Conservation (phyloP, 257 asterid genomes). For the Cordia subcordata region DNA sequence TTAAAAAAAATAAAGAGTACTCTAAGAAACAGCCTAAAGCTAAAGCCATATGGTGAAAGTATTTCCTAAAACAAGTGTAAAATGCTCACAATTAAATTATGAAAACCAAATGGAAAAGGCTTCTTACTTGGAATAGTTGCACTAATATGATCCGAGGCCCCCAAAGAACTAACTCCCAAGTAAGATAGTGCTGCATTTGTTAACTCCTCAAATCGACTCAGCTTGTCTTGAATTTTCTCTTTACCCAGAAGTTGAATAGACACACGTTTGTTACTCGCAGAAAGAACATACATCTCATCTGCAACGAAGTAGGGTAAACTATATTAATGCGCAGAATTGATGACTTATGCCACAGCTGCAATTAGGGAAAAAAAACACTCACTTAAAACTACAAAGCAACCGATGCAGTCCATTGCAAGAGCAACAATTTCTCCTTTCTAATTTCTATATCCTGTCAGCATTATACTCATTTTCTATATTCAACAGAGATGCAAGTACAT, state of each 20-base stretch:
- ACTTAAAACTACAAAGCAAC: no score
- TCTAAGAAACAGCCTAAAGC: no score
- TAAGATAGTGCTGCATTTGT: slow-evolving; percentile 65
- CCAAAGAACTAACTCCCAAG: slow-evolving; percentile 72
- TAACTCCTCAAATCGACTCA: slow-evolving; percentile 81
- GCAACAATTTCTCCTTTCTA: no score
- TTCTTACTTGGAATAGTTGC: slow-evolving; percentile 71
- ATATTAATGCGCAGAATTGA: not conserved
- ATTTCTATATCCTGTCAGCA: no score
- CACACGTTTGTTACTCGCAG: slow-evolving; percentile 77
- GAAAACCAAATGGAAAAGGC: not conserved
- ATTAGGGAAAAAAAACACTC: no score
- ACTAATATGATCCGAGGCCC: slow-evolving; percentile 39
- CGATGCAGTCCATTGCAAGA: no score
- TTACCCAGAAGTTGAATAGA: slow-evolving; percentile 82
- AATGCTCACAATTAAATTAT: no score
- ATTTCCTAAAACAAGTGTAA: no score
- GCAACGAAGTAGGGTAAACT: slow-evolving; percentile 13
- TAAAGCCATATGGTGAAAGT: not conserved
- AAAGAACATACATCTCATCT: slow-evolving; percentile 99
- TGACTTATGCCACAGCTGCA: no score
- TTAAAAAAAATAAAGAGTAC: no score
- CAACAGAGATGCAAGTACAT: no score
- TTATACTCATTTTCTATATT: no score
- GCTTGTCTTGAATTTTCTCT: slow-evolving; percentile 70